These are phyloP conservation scores for Phytophthora tentaculata DNA, from an alignment of 352 stramenopile genomes.

Conservation along the genomic window DNA sequence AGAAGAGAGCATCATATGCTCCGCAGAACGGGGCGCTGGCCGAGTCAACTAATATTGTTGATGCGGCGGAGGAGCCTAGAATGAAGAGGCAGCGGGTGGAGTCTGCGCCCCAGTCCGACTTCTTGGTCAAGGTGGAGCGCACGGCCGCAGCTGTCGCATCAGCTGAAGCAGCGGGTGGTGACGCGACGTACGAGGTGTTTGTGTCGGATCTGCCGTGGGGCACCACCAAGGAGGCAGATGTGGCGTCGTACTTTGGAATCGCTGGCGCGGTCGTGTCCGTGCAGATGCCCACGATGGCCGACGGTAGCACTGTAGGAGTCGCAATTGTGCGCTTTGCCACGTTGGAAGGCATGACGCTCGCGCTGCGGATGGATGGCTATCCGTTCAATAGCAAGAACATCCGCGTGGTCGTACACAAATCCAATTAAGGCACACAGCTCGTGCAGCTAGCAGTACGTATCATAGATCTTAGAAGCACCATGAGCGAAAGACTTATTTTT, in stretches of 20 bases:
- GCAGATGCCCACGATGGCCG: conserved; percentile 75
- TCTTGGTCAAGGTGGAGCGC: conserved; percentile 61
- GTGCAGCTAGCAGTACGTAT: conserved; percentile 26
- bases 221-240: conserved; percentile 47
- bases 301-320: conserved; percentile 72
- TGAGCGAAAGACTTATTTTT: conserved; percentile 22
- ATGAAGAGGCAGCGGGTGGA: conserved; percentile 48
- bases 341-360: conserved; percentile 55
- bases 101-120: conserved; percentile 16
- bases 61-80: conserved; percentile 30
- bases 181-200: conserved; percentile 53
- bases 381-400: conserved; percentile 76
- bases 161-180: conserved; percentile 15
- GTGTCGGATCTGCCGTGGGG: conserved; percentile 75
- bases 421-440: conserved; percentile 25
- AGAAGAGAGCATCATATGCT: conserved; percentile 38
- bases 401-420: conserved; percentile 51
- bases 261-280: conserved; percentile 56
- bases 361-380: conserved; percentile 72
- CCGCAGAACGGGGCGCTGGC: background rate
- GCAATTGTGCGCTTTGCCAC: conserved; percentile 65
- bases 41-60: conserved; percentile 25
- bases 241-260: conserved; percentile 72
- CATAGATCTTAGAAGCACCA: conserved; percentile 41
- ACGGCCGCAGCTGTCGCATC: conserved; percentile 32